phyloP scores from a whole-genome alignment of 768 basidiomycete species.

The Mycena vitilis region DNA sequence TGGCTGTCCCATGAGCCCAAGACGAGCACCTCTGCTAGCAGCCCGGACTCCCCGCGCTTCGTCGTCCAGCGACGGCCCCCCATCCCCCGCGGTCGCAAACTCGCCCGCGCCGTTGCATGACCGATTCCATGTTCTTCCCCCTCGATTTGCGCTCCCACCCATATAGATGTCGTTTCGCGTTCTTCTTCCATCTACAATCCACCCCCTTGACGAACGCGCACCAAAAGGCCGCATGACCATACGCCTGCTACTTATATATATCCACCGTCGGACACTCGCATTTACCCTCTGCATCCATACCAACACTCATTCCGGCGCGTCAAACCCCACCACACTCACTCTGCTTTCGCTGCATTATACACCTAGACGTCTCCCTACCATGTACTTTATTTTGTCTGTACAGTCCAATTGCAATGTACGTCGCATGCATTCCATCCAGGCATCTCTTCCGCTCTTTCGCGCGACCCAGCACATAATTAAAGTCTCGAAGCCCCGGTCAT shows the following conservation, averaged over 20 bases:
- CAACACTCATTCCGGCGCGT: conserved; percentile 23
- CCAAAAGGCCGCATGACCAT: conserved; percentile 27
- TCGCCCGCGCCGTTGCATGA: conserved; percentile 51
- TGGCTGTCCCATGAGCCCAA: conserved; percentile 34
- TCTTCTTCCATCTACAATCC: neutral
- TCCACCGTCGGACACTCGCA: conserved; percentile 19
- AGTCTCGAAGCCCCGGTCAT: conserved; percentile 11
- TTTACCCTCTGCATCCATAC: conserved; percentile 4
- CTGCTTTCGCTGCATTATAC: conserved; percentile 14
- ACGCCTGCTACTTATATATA: conserved; percentile 11
- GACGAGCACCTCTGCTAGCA: conserved; percentile 29
- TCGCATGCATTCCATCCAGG: conserved; percentile 20
- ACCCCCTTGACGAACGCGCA: conserved; percentile 22
- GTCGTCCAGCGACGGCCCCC: conserved; percentile 45
- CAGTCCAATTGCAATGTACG: conserved; percentile 29
- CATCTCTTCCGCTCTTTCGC: conserved; percentile 6
- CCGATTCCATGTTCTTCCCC: too few species aligned
- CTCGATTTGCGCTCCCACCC: conserved; percentile 20
- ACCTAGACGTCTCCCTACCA: conserved; percentile 15
- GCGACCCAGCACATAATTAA: neutral
- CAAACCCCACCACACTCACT: conserved; percentile 17
- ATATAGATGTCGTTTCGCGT: conserved; percentile 20
- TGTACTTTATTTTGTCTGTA: conserved; percentile 28
- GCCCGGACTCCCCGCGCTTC: conserved; percentile 34
- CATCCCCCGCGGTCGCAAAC: conserved; percentile 54